A percentile compares a stretch with the other conserved stretches of the same genome.
Conservation (phyloP, 169 alveolate species). For the Cryptosporidium xiaoi region DNA sequence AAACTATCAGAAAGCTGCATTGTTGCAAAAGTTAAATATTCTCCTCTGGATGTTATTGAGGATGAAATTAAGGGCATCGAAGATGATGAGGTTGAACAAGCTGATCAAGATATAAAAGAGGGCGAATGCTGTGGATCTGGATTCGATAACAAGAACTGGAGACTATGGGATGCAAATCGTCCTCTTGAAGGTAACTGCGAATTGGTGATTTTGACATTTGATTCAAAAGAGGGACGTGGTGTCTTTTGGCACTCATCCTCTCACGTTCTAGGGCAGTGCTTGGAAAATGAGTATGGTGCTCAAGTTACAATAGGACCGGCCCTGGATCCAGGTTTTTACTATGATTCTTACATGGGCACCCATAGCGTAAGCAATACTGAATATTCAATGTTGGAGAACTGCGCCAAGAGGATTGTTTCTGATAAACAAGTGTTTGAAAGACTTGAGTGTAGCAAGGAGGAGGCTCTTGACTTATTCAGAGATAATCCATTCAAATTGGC, state of each 20-base stretch:
- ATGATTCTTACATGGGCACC: slow-evolving; percentile 96
- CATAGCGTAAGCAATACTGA: slow-evolving; percentile 65
- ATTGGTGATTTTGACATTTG: slow-evolving; percentile 90
- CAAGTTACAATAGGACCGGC: slow-evolving; percentile 95
- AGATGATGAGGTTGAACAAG: slow-evolving; percentile 84
- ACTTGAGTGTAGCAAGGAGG: slow-evolving; percentile 93
- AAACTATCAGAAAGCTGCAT: slow-evolving; percentile 88
- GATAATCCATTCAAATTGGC: slow-evolving; percentile 97
- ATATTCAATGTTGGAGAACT: slow-evolving; percentile 74
- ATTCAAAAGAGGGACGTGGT: slow-evolving; percentile 93
- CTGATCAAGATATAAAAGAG: slow-evolving; percentile 86
- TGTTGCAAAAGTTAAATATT: slow-evolving; percentile 90
- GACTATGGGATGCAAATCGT: slow-evolving; percentile 95
- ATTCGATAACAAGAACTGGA: slow-evolving; percentile 74
- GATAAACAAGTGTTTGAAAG: slow-evolving; percentile 94
- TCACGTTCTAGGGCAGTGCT: slow-evolving; percentile 90
- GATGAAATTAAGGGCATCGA: slow-evolving; percentile 86
- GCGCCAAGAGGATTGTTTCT: slow-evolving; percentile 83
- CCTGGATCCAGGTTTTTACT: slow-evolving; percentile 94
- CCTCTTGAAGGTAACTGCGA: slow-evolving; percentile 98
- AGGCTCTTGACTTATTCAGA: slow-evolving; percentile 95
- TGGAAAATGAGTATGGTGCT: slow-evolving; percentile 96
- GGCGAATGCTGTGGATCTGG: slow-evolving; percentile 76
- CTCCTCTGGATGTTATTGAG: slow-evolving; percentile 79
- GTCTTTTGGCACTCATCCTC: slow-evolving; percentile 99